Base-by-base conservation (phyloP, 768 basidiomycete genomes). In the Thelephora ganbajun region DNA sequence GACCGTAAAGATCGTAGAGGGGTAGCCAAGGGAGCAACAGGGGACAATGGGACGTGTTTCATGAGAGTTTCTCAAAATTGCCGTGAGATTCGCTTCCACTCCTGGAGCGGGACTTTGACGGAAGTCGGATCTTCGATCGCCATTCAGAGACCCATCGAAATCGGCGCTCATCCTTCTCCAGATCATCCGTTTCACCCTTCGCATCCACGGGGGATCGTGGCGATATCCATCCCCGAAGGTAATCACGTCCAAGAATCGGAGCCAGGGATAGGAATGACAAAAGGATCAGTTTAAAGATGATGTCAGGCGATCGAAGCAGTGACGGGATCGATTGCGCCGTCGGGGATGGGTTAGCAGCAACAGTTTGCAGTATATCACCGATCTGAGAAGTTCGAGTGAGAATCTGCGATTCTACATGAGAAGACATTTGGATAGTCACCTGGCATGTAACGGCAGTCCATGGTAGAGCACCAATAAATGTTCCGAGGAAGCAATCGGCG, bases 401-500 rank as follows among this genome's bases (percentile, higher is more conserved):
- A 6, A 48, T 19, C 47, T 34, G 22, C 26, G 23, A 47, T 14
- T 12, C 26, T 13, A n/a, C 20, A 36, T 20, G 16, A 12, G 34
- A 35, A 12, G 11, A 35, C 12, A 13, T 7, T 6, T 43, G 39
- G 7, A 7, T 22, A 63, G 72, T 52, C 54, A 83, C 83, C 71
- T 88, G 85, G 61, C 88, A 90, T 53, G 89, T 91, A 48, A 92
- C 89, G 23, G 88, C 86, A 45, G 89, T 91, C 88, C 88, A 91
- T 0, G 88, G 88, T 41, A 91, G 61, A 47, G 77, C 75, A 1
- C 88, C 88, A 48, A 91, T 87, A 66, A 91, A 89, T 5, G 80
- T 73, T 34, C 86, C 88, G 44, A 90, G 66, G 58, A 81, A 69
- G 57, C 87, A 90, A 60, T 90, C 84, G 48, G 67, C 59, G 44